Evolutionary conservation across 1,284 basidiomycete species (phyloP), one percentile per base, ranked within the genome.

Genomic region (Pyrrhoderma noxium): DNA sequence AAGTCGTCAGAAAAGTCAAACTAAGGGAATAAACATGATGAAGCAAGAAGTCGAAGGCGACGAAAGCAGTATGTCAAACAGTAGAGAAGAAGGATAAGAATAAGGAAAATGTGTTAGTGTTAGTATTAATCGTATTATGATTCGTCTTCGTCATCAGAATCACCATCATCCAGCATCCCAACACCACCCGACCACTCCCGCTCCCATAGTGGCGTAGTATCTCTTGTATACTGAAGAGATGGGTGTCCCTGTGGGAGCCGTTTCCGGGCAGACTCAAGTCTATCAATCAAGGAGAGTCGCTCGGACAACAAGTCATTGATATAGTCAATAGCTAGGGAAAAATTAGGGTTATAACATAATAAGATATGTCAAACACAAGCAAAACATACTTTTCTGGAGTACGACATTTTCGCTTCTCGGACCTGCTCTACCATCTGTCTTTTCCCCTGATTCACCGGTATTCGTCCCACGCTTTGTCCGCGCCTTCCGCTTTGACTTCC

Each of bases 331-430:
- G 89, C 89, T 92, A 57, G 2, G 50, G 36, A 54, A 56, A 41
- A 47, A 37, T 45, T 47, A 25, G 49, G 31, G 43, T 40, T 38
- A 41, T 49, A 27, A 31, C n/a, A 50, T 49, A 13, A 14, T 25
- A 31, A 47, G 45, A 41, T 45, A 52, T 31, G 55, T 41, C 41
- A 52, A 40, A 47, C 44, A 41, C 21, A 40, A 45, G 44, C 34
- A 46, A 58, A 40, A 73, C 86, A 62, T 61, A 92, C 89, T 89
- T 67, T 91, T 90, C 44, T 77, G 76, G 42, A 93, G 66, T 3
- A 93, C 89, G 46, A 92, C 78, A 54, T 89, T 89, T 68, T 93
- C 89, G 62, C 89, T 91, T 59, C 84, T 73, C 11, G 90, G 88
- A 1, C 89, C 89, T 0, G 88, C 85, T 35, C 89, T 69, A 18